Evolutionary conservation across 2,329 filamentous ascomycete species (phyloP).

Genomic region (Monilinia fructicola): DNA sequence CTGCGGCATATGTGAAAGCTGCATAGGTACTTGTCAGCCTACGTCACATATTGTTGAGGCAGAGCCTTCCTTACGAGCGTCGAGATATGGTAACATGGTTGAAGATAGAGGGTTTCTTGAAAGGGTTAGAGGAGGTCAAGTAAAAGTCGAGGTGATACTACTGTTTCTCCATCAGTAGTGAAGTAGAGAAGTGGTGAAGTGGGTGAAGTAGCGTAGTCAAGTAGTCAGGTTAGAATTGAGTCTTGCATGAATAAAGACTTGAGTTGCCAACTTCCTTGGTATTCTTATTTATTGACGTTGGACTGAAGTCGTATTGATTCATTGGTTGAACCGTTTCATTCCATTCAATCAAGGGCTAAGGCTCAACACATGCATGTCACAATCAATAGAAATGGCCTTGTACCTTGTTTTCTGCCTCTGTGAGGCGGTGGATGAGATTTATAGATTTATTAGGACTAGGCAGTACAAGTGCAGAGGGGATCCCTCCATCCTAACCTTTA

Average conservation of each 20-base stretch:
- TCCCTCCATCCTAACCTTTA: too few relatives aligned
- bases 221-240: background rate
- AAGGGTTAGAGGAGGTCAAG: background rate
- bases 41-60: slow-evolving; percentile 12
- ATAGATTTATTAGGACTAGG: background rate
- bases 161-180: slow-evolving; percentile 30
- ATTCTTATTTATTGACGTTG: too few relatives aligned
- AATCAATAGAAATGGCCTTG: background rate
- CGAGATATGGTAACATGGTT: slow-evolving; percentile 63
- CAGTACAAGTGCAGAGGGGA: too few relatives aligned
- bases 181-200: slow-evolving; percentile 13
- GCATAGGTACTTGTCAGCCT: slow-evolving; percentile 36
- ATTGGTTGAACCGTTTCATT: slow-evolving; percentile 2
- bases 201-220: too few relatives aligned
- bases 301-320: background rate
- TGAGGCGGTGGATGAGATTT: background rate
- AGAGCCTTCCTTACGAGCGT: slow-evolving; percentile 50
- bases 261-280: slow-evolving; percentile 4
- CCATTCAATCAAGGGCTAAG: background rate
- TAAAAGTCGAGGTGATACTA: slow-evolving; percentile 17
- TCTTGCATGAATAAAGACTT: background rate
- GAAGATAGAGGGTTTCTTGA: background rate
- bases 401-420: slow-evolving; percentile 15
- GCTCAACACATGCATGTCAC: too few relatives aligned
- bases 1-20: slow-evolving; percentile 62